A percentile compares a stretch with the other conserved stretches of the same genome.
phyloP scores from a whole-genome alignment of 2,329 filamentous ascomycete genomes.

The Didymella pomorum region DNA sequence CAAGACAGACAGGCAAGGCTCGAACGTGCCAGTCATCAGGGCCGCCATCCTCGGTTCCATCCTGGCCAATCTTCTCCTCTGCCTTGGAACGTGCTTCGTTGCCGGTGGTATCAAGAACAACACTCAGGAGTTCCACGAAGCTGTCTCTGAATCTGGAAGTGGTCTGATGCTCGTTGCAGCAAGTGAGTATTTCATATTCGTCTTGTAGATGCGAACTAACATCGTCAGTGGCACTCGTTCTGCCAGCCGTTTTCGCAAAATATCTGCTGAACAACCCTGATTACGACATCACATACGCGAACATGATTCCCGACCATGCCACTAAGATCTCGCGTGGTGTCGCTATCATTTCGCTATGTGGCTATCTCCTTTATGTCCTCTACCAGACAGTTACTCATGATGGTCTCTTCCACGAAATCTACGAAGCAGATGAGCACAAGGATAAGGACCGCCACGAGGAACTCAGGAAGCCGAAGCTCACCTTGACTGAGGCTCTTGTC shows the following conservation, averaged over 20 bases:
- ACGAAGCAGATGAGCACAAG: slow-evolving; percentile 72
- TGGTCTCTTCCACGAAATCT: slow-evolving; percentile 76
- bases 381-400: slow-evolving; percentile 83
- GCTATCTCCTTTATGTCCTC: slow-evolving; percentile 67
- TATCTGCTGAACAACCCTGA: slow-evolving; percentile 42
- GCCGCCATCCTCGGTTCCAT: slow-evolving; percentile 86
- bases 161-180: slow-evolving; percentile 80
- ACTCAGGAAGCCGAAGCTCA: slow-evolving; percentile 70
- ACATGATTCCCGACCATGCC: slow-evolving; percentile 65
- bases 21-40: slow-evolving; percentile 74
- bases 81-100: slow-evolving; percentile 81
- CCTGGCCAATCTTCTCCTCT: slow-evolving; percentile 81
- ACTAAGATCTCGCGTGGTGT: slow-evolving; percentile 75
- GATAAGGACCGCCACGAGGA: slow-evolving; percentile 72
- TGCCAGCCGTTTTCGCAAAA: slow-evolving; percentile 63
- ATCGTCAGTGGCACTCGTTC: slow-evolving; percentile 55
- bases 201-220: slow-evolving; percentile 21
- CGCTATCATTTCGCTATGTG: slow-evolving; percentile 73
- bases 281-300: slow-evolving; percentile 54
- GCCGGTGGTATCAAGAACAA: slow-evolving; percentile 74
- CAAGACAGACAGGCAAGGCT: slow-evolving; percentile 51
- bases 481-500: slow-evolving; percentile 74
- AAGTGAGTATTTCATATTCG: slow-evolving; percentile 51
- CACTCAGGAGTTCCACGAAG: slow-evolving; percentile 75
- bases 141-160: slow-evolving; percentile 79